A percentile compares a stretch with the other conserved stretches of the same genome.
Evolutionary conservation across 129 eudicot species (phyloP).

Genomic region (Heracleum sosnowskyi): DNA sequence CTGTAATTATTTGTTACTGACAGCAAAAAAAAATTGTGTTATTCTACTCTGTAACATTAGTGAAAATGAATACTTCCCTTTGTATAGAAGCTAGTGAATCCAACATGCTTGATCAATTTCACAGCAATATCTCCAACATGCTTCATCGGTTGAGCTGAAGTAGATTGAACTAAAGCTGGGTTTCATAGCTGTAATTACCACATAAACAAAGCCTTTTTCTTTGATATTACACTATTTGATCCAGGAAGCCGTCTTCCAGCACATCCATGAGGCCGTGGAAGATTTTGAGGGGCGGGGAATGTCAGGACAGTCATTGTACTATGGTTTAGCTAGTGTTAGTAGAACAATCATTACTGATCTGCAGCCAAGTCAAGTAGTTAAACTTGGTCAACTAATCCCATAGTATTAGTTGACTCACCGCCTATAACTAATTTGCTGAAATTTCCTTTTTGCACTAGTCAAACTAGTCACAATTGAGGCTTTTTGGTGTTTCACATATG

Average conservation of each 20-base stretch:
- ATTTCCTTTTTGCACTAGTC: neutral
- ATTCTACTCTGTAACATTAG: too few relatives aligned
- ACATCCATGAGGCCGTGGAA: neutral
- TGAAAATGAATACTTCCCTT: neutral
- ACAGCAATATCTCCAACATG: neutral
- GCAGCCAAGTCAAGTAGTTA: neutral
- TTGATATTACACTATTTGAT: neutral
- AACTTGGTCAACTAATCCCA: neutral
- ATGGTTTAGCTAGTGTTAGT: neutral
- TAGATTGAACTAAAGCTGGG: neutral
- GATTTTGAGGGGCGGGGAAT: neutral
- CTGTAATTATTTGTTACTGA: neutral
- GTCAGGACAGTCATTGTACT: neutral
- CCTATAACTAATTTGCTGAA: neutral
- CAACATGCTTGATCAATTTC: neutral
- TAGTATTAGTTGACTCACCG: neutral
- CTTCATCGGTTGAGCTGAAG: neutral
- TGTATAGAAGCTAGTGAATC: neutral
- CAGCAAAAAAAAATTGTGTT: neutral
- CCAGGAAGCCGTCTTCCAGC: neutral
- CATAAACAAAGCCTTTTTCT: neutral
- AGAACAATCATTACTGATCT: neutral
- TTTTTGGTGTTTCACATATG: constrained; percentile 2
- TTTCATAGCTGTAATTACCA: neutral
- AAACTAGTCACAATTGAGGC: neutral